These are phyloP conservation scores for Syzygium grande DNA, from an alignment of 345 rosid species.

Conservation along the genomic window DNA sequence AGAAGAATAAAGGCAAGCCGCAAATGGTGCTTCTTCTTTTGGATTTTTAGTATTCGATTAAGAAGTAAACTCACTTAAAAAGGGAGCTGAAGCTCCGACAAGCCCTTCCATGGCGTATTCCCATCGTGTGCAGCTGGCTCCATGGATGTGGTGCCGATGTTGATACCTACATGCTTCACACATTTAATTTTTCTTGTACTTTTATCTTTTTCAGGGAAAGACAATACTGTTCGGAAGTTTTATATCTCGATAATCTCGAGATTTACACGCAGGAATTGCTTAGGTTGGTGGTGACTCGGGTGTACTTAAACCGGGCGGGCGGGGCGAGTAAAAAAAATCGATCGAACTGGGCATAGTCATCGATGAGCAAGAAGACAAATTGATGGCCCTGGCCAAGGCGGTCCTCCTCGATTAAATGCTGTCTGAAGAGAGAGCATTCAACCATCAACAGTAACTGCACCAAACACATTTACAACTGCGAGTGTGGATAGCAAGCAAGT, in stretches of 20 bases:
- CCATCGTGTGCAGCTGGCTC: too few species aligned
- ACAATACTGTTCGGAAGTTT: fast-evolving
- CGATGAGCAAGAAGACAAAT: neutral
- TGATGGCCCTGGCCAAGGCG: neutral
- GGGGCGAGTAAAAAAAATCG: neutral
- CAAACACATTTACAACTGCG: neutral
- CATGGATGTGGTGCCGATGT: too few species aligned
- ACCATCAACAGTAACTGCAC: neutral
- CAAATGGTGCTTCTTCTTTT: neutral
- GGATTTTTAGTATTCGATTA: too few species aligned
- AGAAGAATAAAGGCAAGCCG: neutral
- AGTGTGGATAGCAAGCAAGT: neutral
- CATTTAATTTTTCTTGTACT: too few species aligned
- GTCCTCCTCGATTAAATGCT: neutral
- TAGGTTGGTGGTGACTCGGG: too few species aligned
- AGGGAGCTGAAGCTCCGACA: too few species aligned
- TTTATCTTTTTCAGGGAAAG: too few species aligned
- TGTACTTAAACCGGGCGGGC: neutral
- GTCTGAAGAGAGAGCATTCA: neutral
- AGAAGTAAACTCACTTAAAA: too few species aligned
- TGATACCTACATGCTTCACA: too few species aligned
- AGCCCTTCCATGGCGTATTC: too few species aligned
- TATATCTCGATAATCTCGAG: too few species aligned
- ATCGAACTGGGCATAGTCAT: neutral
- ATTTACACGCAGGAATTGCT: too few species aligned